Percentiles rank a stretch among this genome's conserved stretches.
phyloP scores from a whole-genome alignment of 345 rosid species.

The Raphanus raphanistrum region DNA sequence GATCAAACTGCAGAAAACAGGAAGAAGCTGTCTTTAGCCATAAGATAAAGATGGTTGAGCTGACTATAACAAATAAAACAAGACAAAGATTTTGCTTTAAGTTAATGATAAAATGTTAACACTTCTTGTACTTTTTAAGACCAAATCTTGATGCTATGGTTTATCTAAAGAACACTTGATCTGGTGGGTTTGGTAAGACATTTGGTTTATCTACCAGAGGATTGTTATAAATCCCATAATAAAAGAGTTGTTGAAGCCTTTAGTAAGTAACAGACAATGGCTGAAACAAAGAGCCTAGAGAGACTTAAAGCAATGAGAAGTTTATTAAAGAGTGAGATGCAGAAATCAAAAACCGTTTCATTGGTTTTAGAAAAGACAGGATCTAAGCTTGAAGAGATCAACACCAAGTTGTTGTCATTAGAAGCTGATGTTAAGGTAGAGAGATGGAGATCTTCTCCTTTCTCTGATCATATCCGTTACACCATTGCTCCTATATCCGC shows the following conservation, averaged over 20 bases:
- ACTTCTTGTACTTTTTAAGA: not conserved
- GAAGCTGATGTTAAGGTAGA: constrained; percentile 45
- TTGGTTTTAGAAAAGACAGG: constrained; percentile 46
- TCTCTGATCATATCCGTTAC: constrained; percentile 53
- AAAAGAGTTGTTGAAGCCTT: constrained; percentile 11
- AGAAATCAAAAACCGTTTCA: constrained; percentile 55
- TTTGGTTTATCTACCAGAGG: constrained; percentile 31
- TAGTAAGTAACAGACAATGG: constrained; percentile 37
- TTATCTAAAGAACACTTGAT: constrained; percentile 12
- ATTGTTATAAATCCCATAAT: constrained; percentile 8
- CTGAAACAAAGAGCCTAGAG: constrained; percentile 38
- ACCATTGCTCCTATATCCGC: constrained; percentile 67
- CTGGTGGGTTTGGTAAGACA: constrained; percentile 39
- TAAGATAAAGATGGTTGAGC: constrained; percentile 39
- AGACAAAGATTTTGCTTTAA: constrained; percentile 31
- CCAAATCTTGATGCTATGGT: constrained; percentile 21
- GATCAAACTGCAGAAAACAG: constrained; percentile 29
- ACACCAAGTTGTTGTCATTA: constrained; percentile 41
- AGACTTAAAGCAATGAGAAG: constrained; percentile 51
- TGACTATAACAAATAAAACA: constrained; percentile 28
- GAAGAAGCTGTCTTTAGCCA: not conserved
- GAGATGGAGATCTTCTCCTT: constrained; percentile 43
- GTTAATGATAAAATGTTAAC: constrained; percentile 30
- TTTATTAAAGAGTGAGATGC: constrained; percentile 52
- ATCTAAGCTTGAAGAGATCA: constrained; percentile 44